Percentiles rank a stretch among this genome's conserved stretches.
These are phyloP conservation scores for Telfairia occidentalis DNA, from an alignment of 331 rosid species.

Conservation along the genomic window DNA sequence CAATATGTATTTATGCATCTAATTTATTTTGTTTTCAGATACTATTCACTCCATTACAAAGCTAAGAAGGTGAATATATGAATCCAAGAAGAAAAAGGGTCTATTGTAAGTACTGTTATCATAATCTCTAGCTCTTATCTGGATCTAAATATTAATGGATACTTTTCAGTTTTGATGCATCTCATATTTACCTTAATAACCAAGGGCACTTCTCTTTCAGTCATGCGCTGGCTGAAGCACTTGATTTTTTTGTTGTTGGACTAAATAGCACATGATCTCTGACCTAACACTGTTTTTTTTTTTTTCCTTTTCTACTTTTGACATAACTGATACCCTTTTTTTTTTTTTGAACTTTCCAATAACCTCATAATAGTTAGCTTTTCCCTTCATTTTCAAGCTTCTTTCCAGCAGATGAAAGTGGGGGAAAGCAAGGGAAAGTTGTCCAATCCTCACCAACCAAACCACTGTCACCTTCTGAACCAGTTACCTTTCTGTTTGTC, in stretches of 20 bases:
- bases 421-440: conserved; percentile 5
- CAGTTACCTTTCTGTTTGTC: conserved; percentile 7
- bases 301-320: not conserved
- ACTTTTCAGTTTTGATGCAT: not conserved
- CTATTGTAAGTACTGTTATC: not conserved
- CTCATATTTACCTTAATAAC: not conserved
- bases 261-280: conserved; percentile 12
- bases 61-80: not conserved
- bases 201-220: conserved; percentile 9
- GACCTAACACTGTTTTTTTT: conserved; percentile 6
- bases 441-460: conserved; percentile 1
- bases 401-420: conserved; percentile 9
- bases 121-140: not conserved
- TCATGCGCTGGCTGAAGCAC: conserved; percentile 11
- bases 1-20: not conserved
- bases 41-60: not conserved
- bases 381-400: conserved; percentile 11
- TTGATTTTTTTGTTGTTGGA: not conserved
- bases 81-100: not conserved
- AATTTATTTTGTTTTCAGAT: conserved; percentile 2
- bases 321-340: not conserved
- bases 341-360: not conserved
- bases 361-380: not conserved
- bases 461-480: conserved; percentile 5
- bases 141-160: not conserved